A percentile compares a stretch with the other conserved stretches of the same genome.
phyloP scores from a whole-genome alignment of 108 stramenopile genomes.

The Conticribra guillardii region DNA sequence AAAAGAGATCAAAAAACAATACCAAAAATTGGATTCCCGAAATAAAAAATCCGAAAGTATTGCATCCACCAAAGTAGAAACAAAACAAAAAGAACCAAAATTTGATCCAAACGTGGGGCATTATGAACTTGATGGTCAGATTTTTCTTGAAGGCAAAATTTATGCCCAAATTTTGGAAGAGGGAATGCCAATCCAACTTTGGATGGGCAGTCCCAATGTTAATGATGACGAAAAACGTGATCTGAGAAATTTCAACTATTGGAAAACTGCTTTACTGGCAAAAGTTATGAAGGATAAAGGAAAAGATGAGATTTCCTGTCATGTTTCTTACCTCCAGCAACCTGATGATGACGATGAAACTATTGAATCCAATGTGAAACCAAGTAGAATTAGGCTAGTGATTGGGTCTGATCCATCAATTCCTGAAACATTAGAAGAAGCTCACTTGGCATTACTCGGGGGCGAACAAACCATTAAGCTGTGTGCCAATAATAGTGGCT shows the following conservation, averaged over 20 bases:
- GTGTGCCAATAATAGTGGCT: slow-evolving; percentile 11
- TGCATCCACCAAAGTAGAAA: not conserved
- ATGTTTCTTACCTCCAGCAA: slow-evolving; percentile 69
- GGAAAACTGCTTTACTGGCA: slow-evolving; percentile 73
- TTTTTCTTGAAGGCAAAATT: slow-evolving; percentile 68
- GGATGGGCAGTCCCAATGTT: slow-evolving; percentile 64
- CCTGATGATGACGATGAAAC: slow-evolving; percentile 72
- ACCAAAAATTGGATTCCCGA: not conserved
- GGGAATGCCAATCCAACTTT: slow-evolving; percentile 85
- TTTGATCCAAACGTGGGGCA: slow-evolving; percentile 45
- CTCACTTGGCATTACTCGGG: slow-evolving; percentile 69
- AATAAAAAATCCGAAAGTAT: not conserved
- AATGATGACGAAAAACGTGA: slow-evolving; percentile 55
- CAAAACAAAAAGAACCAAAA: slow-evolving; percentile 6
- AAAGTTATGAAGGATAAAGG: slow-evolving; percentile 17
- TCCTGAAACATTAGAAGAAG: slow-evolving; percentile 82
- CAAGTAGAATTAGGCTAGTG: slow-evolving; percentile 66
- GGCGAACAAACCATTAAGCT: slow-evolving; percentile 63
- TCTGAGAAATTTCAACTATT: slow-evolving; percentile 50
- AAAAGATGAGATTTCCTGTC: slow-evolving; percentile 30
- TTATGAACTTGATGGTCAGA: slow-evolving; percentile 57
- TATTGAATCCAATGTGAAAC: slow-evolving; percentile 63
- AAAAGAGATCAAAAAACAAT: slow-evolving; percentile 1
- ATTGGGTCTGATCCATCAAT: slow-evolving; percentile 69
- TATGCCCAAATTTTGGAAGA: slow-evolving; percentile 73